Conservation (phyloP, 257 asterid genomes). For the Solanum clarkiae region DNA sequence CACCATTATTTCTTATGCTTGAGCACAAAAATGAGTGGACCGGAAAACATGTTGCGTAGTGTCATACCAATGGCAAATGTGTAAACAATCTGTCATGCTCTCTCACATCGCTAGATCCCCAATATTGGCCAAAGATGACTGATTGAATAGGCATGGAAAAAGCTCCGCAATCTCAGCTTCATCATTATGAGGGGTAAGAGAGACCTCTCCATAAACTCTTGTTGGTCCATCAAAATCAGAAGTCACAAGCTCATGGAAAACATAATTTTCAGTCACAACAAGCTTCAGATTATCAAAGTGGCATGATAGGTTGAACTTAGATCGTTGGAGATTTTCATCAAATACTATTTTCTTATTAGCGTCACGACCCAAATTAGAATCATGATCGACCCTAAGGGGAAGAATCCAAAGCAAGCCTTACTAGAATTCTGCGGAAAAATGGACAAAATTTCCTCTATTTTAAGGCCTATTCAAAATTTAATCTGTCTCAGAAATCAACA, state of each 20-base stretch:
- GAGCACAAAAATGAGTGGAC: not conserved
- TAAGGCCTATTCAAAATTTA: too few species aligned
- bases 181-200: not conserved
- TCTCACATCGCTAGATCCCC: not conserved
- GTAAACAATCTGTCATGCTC: not conserved
- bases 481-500: too few species aligned
- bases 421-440: too few species aligned
- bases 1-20: conserved; percentile 7
- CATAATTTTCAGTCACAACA: not conserved
- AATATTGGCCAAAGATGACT: not conserved
- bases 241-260: not conserved
- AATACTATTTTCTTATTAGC: not conserved
- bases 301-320: too few species aligned
- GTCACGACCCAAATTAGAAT: too few species aligned
- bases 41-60: too few species aligned
- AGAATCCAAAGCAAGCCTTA: too few species aligned
- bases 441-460: too few species aligned
- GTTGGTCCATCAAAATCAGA: not conserved
- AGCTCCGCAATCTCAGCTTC: not conserved
- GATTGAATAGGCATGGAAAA: not conserved
- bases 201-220: not conserved
- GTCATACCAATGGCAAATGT: not conserved
- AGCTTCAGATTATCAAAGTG: not conserved
- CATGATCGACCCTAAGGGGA: too few species aligned
- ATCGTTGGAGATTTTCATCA: not conserved